These are phyloP conservation scores for Yarrowia divulgata DNA, from an alignment of 805 yeast genomes.

Conservation along the genomic window DNA sequence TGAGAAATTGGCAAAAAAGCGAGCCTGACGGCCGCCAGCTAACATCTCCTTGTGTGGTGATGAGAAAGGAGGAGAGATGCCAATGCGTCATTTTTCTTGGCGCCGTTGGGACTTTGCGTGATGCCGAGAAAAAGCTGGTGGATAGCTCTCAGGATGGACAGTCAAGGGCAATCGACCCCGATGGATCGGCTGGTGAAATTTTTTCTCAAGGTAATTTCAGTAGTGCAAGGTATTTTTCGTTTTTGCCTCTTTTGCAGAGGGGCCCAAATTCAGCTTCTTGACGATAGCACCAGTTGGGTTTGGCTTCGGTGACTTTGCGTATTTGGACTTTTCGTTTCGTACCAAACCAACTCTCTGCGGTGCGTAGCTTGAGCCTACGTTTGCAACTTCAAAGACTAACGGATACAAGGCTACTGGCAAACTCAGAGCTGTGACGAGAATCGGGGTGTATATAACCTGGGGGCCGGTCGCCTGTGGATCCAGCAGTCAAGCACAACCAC, in stretches of 20 bases:
- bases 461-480: neutral
- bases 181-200: neutral
- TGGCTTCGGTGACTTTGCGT: neutral
- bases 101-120: slow-evolving; percentile 6
- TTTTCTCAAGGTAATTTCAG: neutral
- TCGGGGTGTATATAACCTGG: slow-evolving; percentile 7
- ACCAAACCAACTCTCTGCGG: neutral
- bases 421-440: neutral
- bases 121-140: no score
- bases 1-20: neutral
- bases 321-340: neutral
- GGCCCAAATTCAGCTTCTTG: neutral
- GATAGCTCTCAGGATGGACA: no score
- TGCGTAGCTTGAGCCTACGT: neutral
- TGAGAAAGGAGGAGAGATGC: neutral
- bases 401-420: neutral
- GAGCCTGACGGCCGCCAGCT: neutral
- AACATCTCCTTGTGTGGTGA: neutral
- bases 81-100: slow-evolving; percentile 32
- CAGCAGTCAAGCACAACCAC: slow-evolving; percentile 7
- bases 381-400: slow-evolving; percentile 32
- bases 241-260: neutral
- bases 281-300: neutral
- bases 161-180: no score
- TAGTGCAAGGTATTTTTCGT: neutral